These are phyloP conservation scores for Chlorella sp. DNA, from an alignment of 139 green algal genomes.

Conservation along the genomic window DNA sequence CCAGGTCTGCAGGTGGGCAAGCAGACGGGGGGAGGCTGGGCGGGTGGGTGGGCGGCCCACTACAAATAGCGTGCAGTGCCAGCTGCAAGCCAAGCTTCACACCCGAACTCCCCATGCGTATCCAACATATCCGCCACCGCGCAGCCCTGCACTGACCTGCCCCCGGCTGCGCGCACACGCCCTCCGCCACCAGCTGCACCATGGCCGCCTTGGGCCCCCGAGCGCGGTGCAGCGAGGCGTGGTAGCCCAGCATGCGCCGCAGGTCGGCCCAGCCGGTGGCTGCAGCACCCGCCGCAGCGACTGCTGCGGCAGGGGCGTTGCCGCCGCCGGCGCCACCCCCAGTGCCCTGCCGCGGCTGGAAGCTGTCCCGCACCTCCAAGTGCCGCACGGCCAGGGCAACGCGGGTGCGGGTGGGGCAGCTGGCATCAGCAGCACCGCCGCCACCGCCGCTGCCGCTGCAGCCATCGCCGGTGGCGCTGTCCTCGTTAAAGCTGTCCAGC, in stretches of 20 bases:
- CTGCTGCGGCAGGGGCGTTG: not conserved
- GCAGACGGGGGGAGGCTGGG: too few species aligned
- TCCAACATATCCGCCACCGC: too few species aligned
- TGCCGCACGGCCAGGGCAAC: not conserved
- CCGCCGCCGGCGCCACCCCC: not conserved
- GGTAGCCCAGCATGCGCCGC: conserved; percentile 33
- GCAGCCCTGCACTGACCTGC: too few species aligned
- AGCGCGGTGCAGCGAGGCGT: conserved; percentile 1
- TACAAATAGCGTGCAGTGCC: too few species aligned
- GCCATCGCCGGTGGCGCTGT: not conserved
- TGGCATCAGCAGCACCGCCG: not conserved
- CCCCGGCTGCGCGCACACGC: conserved; percentile 50
- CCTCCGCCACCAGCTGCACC: conserved; percentile 62
- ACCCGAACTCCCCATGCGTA: too few species aligned
- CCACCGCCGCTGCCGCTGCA: not conserved
- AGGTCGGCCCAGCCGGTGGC: conserved; percentile 5
- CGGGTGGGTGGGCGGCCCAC: too few species aligned
- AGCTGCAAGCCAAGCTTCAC: too few species aligned
- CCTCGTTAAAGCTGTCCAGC: conserved; percentile 4
- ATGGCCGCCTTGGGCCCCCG: conserved; percentile 17
- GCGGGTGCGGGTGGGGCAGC: not conserved
- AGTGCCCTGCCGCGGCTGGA: conserved; percentile 13
- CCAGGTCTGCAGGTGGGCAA: conserved; percentile 41
- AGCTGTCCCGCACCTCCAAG: conserved; percentile 28
- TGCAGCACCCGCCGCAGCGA: not conserved